phyloP scores from a whole-genome alignment of 495 filamentous ascomycete genomes.

The Pseudevernia furfuracea region DNA sequence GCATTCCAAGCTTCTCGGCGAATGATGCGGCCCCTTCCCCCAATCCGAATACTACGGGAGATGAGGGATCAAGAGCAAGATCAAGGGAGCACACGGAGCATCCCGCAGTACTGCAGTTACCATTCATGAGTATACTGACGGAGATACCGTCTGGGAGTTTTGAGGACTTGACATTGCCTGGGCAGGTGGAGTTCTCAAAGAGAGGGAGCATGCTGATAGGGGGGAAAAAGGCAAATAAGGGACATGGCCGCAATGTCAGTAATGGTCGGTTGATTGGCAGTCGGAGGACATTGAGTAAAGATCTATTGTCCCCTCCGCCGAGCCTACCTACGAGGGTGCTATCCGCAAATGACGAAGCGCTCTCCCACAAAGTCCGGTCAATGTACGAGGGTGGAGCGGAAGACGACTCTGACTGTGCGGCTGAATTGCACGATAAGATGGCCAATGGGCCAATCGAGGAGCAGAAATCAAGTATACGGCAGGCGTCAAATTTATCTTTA shows the following conservation, averaged over 20 bases:
- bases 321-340: constrained; percentile 40
- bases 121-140: constrained; percentile 48
- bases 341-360: constrained; percentile 74
- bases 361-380: constrained; percentile 80
- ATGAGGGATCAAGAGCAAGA: constrained; percentile 18
- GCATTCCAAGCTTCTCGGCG: constrained; percentile 20
- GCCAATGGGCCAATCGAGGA: constrained; percentile 8
- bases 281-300: constrained; percentile 21
- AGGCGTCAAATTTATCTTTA: neutral
- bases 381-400: constrained; percentile 78
- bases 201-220: constrained; percentile 42
- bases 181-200: constrained; percentile 51
- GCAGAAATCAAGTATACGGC: constrained; percentile 6
- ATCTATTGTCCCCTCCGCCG: constrained; percentile 23
- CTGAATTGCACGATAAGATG: constrained; percentile 7
- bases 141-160: constrained; percentile 49
- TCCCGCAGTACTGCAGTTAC: constrained; percentile 24
- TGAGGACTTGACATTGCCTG: constrained; percentile 42
- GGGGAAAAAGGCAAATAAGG: constrained; percentile 38
- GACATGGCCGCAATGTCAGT: constrained; percentile 21
- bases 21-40: constrained; percentile 36
- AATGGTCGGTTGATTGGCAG: constrained; percentile 19
- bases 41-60: constrained; percentile 18
- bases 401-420: constrained; percentile 43
- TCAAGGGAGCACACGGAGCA: constrained; percentile 3